phyloP scores from a whole-genome alignment of 2,329 filamentous ascomycete species.

The Stemphylium beticola region DNA sequence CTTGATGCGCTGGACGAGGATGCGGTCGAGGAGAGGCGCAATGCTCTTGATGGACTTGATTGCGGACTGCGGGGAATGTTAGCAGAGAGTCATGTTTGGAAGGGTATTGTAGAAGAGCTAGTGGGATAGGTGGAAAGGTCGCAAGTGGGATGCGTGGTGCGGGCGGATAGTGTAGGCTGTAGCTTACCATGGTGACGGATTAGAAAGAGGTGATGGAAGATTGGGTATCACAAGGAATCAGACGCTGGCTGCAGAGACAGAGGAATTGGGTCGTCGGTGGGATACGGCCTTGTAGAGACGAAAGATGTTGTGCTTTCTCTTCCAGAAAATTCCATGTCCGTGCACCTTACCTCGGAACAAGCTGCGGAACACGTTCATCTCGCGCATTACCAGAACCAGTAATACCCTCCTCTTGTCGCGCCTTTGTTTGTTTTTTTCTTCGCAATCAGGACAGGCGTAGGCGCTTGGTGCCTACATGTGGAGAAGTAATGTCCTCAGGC shows the following conservation, averaged over 20 bases:
- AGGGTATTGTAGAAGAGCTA: not conserved
- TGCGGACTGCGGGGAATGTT: slow-evolving; percentile 53
- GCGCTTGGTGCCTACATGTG: slow-evolving; percentile 41
- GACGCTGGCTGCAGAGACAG: slow-evolving; percentile 16
- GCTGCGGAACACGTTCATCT: slow-evolving; percentile 11
- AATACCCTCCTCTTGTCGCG: not conserved
- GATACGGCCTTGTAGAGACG: slow-evolving; percentile 2
- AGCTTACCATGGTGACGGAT: slow-evolving; percentile 27
- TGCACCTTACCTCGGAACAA: slow-evolving; percentile 23
- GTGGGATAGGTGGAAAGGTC: not conserved
- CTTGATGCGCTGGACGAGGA: slow-evolving; percentile 97
- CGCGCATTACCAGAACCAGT: slow-evolving; percentile 14
- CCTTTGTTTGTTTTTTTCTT: not conserved
- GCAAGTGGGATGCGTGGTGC: not conserved
- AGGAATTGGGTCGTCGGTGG: slow-evolving; percentile 12
- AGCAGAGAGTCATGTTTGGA: not conserved
- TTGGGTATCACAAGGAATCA: slow-evolving; percentile 24
- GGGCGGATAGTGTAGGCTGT: not conserved
- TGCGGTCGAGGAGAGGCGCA: slow-evolving; percentile 93
- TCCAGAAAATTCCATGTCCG: slow-evolving; percentile 26
- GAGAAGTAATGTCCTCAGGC: slow-evolving; percentile 41
- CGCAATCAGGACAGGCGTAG: not conserved
- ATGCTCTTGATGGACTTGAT: slow-evolving; percentile 96
- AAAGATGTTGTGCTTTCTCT: slow-evolving; percentile 14
- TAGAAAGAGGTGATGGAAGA: slow-evolving; percentile 13